Evolutionary conservation across 257 asterid genomes (phyloP), one percentile per base, ranked within the genome.

Genomic region (Ilex aquifolium): DNA sequence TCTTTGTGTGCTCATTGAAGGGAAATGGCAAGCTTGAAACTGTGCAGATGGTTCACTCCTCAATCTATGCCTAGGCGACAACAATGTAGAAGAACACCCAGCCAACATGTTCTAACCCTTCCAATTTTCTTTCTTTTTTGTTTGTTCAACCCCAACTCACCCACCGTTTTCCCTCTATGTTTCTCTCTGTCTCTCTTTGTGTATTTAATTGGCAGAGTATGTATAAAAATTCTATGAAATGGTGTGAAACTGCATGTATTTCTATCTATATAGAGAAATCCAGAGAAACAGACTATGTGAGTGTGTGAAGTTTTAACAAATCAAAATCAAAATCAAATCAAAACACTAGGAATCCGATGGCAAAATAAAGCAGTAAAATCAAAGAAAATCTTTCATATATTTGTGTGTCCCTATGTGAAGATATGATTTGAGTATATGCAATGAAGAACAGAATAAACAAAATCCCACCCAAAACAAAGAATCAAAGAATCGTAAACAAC

Each of bases 1-100:
- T 73, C 99, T 82, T 14, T 90, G 96, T 49, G 97, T 90, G 90
- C 88, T 93, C 99, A 93, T 92, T 76, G 91, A 70, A 52, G 94
- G 96, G 57, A 91, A 80, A 72, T 88, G 88, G 55, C 88, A 86
- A 86, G 90, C 85, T 78, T 90, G 89, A 73, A 90, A 90, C 78
- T 87, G 88, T 64, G 88, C 69, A 12, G 96, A 62, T 66, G 85
- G 75, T 78, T 88, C 98, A 68, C 94, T 81, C 77, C 95, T 85
- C 74, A 91, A 86, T 83, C 95, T 85, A 74, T 91, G 95, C 85
- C 91, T 80, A 27, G 97, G 95, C 11, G 98, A 92, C 76, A 88
- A 61, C 82, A 92, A 79, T 83, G 96, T 74, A 50, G 97, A 90
- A 65, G 97, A 81, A 79, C 88, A 91, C 70, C 96, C 97, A 60